A percentile compares a stretch with the other conserved stretches of the same genome.
These are phyloP conservation scores for Rosellinia necatrix DNA, from an alignment of 2,329 filamentous ascomycete species.

Conservation along the genomic window DNA sequence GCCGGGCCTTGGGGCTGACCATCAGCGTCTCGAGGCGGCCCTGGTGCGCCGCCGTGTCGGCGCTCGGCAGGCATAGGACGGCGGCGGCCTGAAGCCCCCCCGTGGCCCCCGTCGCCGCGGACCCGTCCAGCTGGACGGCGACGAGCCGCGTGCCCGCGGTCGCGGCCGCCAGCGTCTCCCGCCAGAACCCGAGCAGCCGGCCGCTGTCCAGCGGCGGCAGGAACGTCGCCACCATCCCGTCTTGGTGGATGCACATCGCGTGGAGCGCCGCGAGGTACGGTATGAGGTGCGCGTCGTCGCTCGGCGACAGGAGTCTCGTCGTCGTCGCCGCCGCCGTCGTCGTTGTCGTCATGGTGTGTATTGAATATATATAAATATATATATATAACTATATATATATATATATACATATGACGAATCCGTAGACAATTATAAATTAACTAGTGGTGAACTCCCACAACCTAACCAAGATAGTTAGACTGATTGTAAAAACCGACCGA, in stretches of 20 bases:
- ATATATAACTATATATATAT: too few relatives aligned
- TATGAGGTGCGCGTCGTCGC: constrained; percentile 53
- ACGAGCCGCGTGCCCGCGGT: constrained; percentile 53
- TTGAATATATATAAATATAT: neutral
- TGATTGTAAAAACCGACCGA: too few relatives aligned
- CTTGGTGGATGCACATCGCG: constrained; percentile 54
- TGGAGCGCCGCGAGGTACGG: constrained; percentile 15
- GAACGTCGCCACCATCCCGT: constrained; percentile 62
- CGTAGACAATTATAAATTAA: too few relatives aligned
- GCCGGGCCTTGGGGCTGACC: constrained; percentile 55
- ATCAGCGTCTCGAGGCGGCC: constrained; percentile 63
- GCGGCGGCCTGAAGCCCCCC: constrained; percentile 54
- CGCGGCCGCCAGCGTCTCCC: constrained; percentile 1
- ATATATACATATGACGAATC: too few relatives aligned
- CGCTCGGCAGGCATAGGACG: constrained; percentile 55
- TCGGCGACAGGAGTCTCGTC: constrained; percentile 50
- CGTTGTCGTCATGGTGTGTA: neutral
- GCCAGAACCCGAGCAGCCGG: constrained; percentile 12
- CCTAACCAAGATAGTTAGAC: too few relatives aligned
- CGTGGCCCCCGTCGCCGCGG: constrained; percentile 46
- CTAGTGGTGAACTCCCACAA: too few relatives aligned
- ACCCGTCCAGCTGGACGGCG: constrained; percentile 52
- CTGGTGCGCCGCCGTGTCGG: constrained; percentile 61
- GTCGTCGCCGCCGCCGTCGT: constrained; percentile 23
- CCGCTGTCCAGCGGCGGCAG: constrained; percentile 56